These are phyloP conservation scores for Fusarium oligoseptatum DNA, from an alignment of 2,329 filamentous ascomycete species.

Conservation along the genomic window DNA sequence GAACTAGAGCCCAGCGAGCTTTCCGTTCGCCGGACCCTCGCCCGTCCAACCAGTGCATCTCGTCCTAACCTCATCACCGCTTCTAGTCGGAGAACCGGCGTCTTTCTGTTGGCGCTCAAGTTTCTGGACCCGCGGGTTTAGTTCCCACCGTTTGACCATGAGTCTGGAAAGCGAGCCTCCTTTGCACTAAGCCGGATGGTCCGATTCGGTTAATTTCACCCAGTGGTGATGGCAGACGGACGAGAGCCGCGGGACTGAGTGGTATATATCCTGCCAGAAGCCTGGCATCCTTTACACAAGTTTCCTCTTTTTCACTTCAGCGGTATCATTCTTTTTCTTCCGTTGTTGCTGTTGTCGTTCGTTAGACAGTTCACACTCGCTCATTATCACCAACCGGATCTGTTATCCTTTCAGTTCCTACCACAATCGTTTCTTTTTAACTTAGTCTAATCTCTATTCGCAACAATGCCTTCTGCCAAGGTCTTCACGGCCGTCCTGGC, in stretches of 20 bases:
- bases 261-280: conserved; percentile 24
- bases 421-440: conserved; percentile 26
- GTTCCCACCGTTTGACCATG: conserved; percentile 9
- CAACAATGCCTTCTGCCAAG: conserved; percentile 35
- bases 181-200: not conserved
- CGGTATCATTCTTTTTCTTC: conserved; percentile 32
- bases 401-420: not conserved
- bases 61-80: conserved; percentile 4
- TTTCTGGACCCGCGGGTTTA: not conserved
- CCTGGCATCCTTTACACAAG: not conserved
- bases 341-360: conserved; percentile 35
- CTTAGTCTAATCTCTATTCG: conserved; percentile 14
- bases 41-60: not conserved
- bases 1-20: conserved; percentile 10
- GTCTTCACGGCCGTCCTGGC: conserved; percentile 38
- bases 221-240: not conserved
- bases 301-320: not conserved
- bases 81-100: not conserved
- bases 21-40: not conserved
- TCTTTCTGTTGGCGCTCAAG: conserved; percentile 3
- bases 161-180: not conserved
- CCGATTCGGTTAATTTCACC: conserved; percentile 19
- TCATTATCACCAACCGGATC: conserved; percentile 3
- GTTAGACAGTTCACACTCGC: conserved; percentile 33
- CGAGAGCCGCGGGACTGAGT: not conserved